These are phyloP conservation scores for Eragrostis nindensis DNA, from an alignment of 176 grass and related monocot genomes.

Conservation along the genomic window DNA sequence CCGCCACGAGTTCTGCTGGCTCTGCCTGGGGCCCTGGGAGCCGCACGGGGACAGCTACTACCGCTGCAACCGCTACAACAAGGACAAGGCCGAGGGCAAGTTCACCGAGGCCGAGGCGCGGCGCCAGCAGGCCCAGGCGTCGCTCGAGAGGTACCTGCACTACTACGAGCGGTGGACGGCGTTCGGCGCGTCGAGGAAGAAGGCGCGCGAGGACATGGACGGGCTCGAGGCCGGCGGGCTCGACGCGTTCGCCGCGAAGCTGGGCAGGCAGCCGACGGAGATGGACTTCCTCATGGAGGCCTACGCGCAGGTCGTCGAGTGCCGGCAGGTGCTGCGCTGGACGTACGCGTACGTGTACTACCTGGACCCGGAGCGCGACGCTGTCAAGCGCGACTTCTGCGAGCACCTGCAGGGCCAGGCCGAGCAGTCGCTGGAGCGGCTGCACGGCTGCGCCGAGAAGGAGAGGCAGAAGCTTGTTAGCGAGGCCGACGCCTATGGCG, in stretches of 20 bases:
- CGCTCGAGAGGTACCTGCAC: conserved; percentile 37
- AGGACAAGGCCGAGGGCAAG: neutral
- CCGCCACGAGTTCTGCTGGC: conserved; percentile 61
- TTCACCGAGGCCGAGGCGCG: neutral
- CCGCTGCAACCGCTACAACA: conserved; percentile 40
- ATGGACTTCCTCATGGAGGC: neutral
- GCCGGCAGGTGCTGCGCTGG: conserved; percentile 39
- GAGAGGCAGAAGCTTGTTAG: neutral
- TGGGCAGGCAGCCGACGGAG: neutral
- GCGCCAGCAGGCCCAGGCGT: conserved; percentile 27
- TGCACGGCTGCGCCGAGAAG: neutral
- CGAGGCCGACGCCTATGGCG: neutral
- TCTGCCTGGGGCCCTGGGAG: conserved; percentile 46
- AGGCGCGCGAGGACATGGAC: conserved; percentile 15
- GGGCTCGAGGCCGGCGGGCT: neutral
- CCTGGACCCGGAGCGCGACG: neutral
- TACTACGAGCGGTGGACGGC: conserved; percentile 54
- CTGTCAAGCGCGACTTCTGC: neutral
- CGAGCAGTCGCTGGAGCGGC: conserved; percentile 16
- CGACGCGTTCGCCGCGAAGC: neutral
- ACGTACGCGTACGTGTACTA: conserved; percentile 33
- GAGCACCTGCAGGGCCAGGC: conserved; percentile 9
- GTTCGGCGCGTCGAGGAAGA: neutral
- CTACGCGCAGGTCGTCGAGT: conserved; percentile 18
- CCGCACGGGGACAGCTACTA: neutral